These are phyloP conservation scores for Coemansia sp. DNA, from an alignment of 192 early-diverging fungal species.

Conservation along the genomic window DNA sequence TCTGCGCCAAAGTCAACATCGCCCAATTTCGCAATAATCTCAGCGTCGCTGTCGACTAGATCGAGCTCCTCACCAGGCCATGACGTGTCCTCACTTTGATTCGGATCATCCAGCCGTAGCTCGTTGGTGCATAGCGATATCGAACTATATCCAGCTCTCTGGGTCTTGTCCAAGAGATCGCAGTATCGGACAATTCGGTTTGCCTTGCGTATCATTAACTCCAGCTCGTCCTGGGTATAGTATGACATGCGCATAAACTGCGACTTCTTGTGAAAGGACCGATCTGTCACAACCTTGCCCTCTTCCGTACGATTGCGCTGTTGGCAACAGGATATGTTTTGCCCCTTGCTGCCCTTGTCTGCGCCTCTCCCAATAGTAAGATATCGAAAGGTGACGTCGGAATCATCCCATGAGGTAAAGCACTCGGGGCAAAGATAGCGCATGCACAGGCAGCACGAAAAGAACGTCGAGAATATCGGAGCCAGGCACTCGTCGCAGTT, in stretches of 20 bases:
- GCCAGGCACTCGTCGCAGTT: constrained; percentile 34
- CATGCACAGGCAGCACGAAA: constrained; percentile 47
- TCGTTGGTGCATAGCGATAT: constrained; percentile 48
- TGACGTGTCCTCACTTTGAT: constrained; percentile 20
- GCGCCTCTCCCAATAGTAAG: neutral
- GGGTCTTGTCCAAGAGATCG: constrained; percentile 33
- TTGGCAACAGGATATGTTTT: constrained; percentile 30
- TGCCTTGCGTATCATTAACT: constrained; percentile 45
- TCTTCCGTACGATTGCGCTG: constrained; percentile 7
- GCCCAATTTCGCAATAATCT: constrained; percentile 40
- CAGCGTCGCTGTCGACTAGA: constrained; percentile 28
- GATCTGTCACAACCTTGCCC: constrained; percentile 20
- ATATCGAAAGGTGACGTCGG: constrained; percentile 3
- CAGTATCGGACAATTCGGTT: constrained; percentile 43
- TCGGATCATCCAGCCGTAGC: constrained; percentile 12
- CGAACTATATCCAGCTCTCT: constrained; percentile 37
- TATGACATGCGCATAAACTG: constrained; percentile 47
- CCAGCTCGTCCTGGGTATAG: constrained; percentile 37
- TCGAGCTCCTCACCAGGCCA: constrained; percentile 34
- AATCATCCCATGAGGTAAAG: constrained; percentile 43
- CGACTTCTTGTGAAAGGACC: constrained; percentile 26
- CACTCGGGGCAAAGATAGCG: constrained; percentile 28
- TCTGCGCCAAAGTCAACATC: constrained; percentile 33
- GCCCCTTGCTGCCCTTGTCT: constrained; percentile 10
- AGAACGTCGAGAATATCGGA: constrained; percentile 44